Evolutionary conservation across 1,284 basidiomycete genomes (phyloP).

Genomic region (Laetiporus sulphureus): DNA sequence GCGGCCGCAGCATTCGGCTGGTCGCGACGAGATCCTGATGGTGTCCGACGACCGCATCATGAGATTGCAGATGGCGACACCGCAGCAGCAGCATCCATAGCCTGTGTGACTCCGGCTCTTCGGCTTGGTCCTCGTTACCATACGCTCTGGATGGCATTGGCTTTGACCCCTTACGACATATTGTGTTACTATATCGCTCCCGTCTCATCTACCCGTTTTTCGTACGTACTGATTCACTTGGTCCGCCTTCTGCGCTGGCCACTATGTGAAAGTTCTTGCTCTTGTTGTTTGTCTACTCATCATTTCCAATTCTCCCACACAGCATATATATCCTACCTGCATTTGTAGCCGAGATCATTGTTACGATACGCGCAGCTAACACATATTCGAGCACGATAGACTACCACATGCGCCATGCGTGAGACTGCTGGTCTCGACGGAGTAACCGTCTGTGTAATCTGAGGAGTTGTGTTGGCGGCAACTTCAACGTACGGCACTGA

Average conservation of each 20-base stretch:
- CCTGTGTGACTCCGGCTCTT: slow-evolving; percentile 2
- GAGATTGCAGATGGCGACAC: slow-evolving; percentile 44
- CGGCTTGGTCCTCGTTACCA: slow-evolving; percentile 10
- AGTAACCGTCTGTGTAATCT: no score
- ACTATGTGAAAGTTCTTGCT: no score
- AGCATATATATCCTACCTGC: slow-evolving; percentile 25
- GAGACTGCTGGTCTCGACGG: no score
- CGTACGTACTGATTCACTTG: slow-evolving; percentile 4
- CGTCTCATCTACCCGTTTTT: not conserved
- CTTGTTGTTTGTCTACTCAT: slow-evolving; percentile 12
- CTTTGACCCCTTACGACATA: slow-evolving; percentile 10
- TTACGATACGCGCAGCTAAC: slow-evolving; percentile 22
- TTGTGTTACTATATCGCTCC: slow-evolving; percentile 3
- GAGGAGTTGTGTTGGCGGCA: no score
- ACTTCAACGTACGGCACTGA: no score
- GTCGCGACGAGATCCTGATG: slow-evolving; percentile 73
- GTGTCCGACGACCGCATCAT: slow-evolving; percentile 77
- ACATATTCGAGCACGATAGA: slow-evolving; percentile 16
- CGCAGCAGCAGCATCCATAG: slow-evolving; percentile 3
- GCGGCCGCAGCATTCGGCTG: slow-evolving; percentile 33
- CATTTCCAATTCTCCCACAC: slow-evolving; percentile 11
- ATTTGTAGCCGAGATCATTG: slow-evolving; percentile 20
- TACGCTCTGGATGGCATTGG: slow-evolving; percentile 13
- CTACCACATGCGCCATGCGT: no score
- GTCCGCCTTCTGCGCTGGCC: no score